Evolutionary conservation across 2,329 filamentous ascomycete genomes (phyloP), one percentile per base, ranked within the genome.

Genomic region (Penicillium digitatum): DNA sequence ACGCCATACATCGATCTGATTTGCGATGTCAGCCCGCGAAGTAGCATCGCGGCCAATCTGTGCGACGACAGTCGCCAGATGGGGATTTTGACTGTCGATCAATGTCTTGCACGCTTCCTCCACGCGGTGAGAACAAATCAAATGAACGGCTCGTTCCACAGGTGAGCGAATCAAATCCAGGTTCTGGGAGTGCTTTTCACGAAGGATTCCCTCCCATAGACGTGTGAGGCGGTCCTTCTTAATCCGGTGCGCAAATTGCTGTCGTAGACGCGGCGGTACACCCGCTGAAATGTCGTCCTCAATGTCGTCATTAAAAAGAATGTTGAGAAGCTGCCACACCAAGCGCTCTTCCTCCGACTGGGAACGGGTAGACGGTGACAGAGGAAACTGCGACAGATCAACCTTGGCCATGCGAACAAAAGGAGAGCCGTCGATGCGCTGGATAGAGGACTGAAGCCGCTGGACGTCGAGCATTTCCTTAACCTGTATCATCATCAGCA

Each of bases 1-100:
- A 34, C 87, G 85, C 94, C 94, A 99, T 48, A 88, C 86, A 56
- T 86, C 84, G 49, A 99, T 81, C 70, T 99, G 94, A 53, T 86
- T 81, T 24, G 80, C 80, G 76, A 97, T 89, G 58, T 93, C 87
- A 57, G 83, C 83, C 67, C 86, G 88, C 52, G 87, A 84, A 2
- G 78, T 78, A 47, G 84, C 79, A 66, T 88, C 88, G 14, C 84
- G 84, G 32, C 90, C 90, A 65, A 97, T 88, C 57, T 95, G 84
- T 11, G 94, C 81, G 29, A 96, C 79, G 38, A 97, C 79, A 1
- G 89, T 92, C 5, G 89, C 90, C n/a, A 97, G 82, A 48, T 89
- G 88, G 60, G 89, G 88, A 66, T 97, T 85, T 60, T 86, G 86
- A 61, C 86, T 87, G 26, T 87, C 84, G 7, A 93, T 73, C 6